Percentiles rank a stretch among this genome's conserved stretches.
Conservation (phyloP, 1,284 basidiomycete genomes). For the Trichosporon coremiiforme region DNA sequence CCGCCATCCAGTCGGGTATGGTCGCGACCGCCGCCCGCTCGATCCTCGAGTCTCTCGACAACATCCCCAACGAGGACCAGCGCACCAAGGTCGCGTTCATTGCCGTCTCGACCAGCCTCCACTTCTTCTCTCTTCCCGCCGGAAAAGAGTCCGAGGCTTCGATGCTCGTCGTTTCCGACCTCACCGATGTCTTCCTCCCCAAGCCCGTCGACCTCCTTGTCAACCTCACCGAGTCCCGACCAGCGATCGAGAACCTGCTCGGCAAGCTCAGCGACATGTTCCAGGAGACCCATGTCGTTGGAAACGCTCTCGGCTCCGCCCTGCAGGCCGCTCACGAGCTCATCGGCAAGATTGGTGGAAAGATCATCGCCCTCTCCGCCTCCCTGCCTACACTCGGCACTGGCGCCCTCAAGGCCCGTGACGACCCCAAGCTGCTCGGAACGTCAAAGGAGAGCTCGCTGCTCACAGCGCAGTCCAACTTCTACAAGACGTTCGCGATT, state of each 20-base stretch:
- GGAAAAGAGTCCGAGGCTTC: slow-evolving; percentile 76
- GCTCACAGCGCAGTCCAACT: slow-evolving; percentile 83
- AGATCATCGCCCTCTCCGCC: slow-evolving; percentile 87
- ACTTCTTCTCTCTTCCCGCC: slow-evolving; percentile 90
- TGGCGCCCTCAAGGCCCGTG: slow-evolving; percentile 91
- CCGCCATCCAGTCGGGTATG: slow-evolving; percentile 92
- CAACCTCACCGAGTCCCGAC: slow-evolving; percentile 83
- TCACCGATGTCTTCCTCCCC: slow-evolving; percentile 95
- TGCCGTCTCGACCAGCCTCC: slow-evolving; percentile 87
- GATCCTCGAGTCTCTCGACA: slow-evolving; percentile 90
- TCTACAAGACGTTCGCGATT: slow-evolving; percentile 99
- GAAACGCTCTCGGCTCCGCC: slow-evolving; percentile 93
- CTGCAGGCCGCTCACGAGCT: slow-evolving; percentile 95
- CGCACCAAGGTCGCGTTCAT: slow-evolving; percentile 92
- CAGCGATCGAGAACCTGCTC: slow-evolving; percentile 79
- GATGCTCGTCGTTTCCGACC: slow-evolving; percentile 96
- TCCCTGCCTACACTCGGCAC: slow-evolving; percentile 85
- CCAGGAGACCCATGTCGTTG: slow-evolving; percentile 85
- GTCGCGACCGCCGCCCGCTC: slow-evolving; percentile 95
- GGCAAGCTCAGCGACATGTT: slow-evolving; percentile 92
- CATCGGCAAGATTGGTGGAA: slow-evolving; percentile 90
- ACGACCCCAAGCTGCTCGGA: slow-evolving; percentile 94
- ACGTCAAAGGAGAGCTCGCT: slow-evolving; percentile 90
- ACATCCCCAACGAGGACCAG: slow-evolving; percentile 91
- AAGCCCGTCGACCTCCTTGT: slow-evolving; percentile 94